Base-by-base conservation (phyloP, 768 basidiomycete species). In the Xerocomus brunneocitrinus region DNA sequence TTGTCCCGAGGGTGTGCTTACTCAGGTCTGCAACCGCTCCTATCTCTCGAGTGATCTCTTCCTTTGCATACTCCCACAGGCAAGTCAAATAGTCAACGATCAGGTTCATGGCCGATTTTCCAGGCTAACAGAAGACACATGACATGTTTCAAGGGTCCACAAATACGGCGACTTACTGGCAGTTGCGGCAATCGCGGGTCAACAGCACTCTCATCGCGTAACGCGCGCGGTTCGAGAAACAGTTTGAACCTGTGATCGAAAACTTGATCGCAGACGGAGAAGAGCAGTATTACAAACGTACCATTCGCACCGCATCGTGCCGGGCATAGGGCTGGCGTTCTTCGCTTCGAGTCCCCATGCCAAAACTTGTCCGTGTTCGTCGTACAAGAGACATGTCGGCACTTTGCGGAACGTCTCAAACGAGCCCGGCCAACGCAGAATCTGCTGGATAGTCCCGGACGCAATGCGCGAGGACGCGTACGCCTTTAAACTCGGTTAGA, bases 331-430 rank as follows among this genome's bases (percentile, higher is more conserved):
- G 22, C 80, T 79, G 2, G 87, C 80, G 60, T 87, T 89, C 74
- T 92, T 92, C 3, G 91, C 91, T 72, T 92, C 88, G 47, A 92
- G 70, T 1, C 91, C 91, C 91, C 91, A 94, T 5, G 88, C 85
- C 24, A 90, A 61, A 2, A 93, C 84, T 55, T 78, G 78, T 0
- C 89, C 90, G 31, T 74, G 70, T 41, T 85, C 82, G 58, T 90
- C 84, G 57, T 93, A 95, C 14, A 93, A 67, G 34, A 95, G 74
- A 68, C 91, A 93, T 1, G 92, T 93, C 1, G 91, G 88, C 38
- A 80, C 84, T 73, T 94, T 93, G 63, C 90, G 77, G 74, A 89
- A 93, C 1, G 87, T 91, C 69, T 93, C 91, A 58, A 84, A 80
- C 3, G 87, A 87, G 6, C 89, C 89, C 0, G 89, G 91, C 91